These are phyloP conservation scores for Neofusicoccum cordaticola DNA, from an alignment of 2,329 filamentous ascomycete genomes.

Conservation along the genomic window DNA sequence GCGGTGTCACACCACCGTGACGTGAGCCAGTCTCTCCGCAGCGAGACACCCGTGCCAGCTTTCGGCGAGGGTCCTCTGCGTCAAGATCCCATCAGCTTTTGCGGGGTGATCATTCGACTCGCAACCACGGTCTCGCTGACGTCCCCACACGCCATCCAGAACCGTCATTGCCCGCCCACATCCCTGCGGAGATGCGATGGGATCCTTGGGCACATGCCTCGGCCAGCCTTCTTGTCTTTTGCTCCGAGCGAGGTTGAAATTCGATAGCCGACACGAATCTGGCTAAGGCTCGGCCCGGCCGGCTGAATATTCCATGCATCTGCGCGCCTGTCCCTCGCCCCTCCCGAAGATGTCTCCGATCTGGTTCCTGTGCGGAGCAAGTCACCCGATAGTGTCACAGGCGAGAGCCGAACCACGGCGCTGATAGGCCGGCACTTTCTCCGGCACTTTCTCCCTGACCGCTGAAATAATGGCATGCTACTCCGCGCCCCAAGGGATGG, in stretches of 20 bases:
- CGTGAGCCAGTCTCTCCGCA: conserved; percentile 6
- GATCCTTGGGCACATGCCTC: not conserved
- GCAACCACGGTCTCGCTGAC: not conserved
- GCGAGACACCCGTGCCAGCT: conserved; percentile 4
- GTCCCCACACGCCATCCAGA: conserved; percentile 5
- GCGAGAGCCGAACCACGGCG: not conserved
- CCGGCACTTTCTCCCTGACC: not conserved
- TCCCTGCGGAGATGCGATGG: not conserved
- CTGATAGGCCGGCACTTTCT: not conserved
- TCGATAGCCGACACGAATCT: conserved; percentile 2
- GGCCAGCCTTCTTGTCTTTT: not conserved
- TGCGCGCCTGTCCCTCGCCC: not conserved
- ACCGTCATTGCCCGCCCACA: not conserved
- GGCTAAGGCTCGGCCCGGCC: conserved; percentile 14
- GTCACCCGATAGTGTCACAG: not conserved
- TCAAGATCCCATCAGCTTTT: conserved; percentile 4
- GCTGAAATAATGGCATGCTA: not conserved
- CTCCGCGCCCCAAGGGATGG: not conserved
- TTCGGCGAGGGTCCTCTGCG: not conserved
- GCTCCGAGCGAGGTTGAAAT: not conserved
- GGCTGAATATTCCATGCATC: conserved; percentile 8
- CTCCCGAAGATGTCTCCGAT: not conserved
- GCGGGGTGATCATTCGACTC: conserved; percentile 13
- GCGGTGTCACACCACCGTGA: conserved; percentile 16
- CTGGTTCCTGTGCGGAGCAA: not conserved